Evolutionary conservation across 2,329 filamentous ascomycete species (phyloP).

Genomic region (Paracoccidioides lutzii): DNA sequence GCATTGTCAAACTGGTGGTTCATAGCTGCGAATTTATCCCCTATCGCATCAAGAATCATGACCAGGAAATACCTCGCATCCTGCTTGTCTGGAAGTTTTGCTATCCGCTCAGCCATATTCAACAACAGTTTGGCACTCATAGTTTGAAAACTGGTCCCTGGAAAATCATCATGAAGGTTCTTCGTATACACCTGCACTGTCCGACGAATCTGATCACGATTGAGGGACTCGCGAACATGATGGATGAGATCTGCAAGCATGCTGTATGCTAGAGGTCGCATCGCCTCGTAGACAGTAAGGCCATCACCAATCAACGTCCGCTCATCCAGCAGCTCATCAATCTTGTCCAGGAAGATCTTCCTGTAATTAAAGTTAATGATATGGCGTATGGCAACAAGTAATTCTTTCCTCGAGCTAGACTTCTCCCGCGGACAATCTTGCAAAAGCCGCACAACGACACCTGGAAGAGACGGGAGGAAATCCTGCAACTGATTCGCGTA

Average conservation of each 20-base stretch:
- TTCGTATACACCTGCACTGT: constrained; percentile 96
- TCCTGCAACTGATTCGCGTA: constrained; percentile 79
- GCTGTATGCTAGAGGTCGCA: constrained; percentile 89
- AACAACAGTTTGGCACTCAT: constrained; percentile 97
- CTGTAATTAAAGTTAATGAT: constrained; percentile 99
- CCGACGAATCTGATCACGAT: constrained; percentile 80
- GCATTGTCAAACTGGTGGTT: constrained; percentile 92
- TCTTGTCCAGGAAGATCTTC: constrained; percentile 86
- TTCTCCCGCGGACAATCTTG: constrained; percentile 94
- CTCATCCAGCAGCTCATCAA: constrained; percentile 89
- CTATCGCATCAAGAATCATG: constrained; percentile 95
- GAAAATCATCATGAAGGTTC: constrained; percentile 89
- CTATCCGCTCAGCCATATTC: constrained; percentile 97
- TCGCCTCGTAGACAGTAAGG: constrained; percentile 89
- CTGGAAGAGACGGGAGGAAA: constrained; percentile 72
- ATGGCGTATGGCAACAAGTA: constrained; percentile 90
- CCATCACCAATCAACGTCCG: constrained; percentile 90
- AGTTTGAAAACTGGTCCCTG: constrained; percentile 95
- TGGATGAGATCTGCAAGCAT: constrained; percentile 98
- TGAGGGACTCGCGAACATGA: constrained; percentile 81
- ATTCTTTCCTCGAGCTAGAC: constrained; percentile 82
- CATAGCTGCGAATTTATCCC: constrained; percentile 97
- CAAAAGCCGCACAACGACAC: constrained; percentile 78
- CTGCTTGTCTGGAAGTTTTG: constrained; percentile 80
- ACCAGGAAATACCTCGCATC: constrained; percentile 92